Base-by-base conservation (phyloP, 176 grass and related monocot species). In the Zizania latifolia region DNA sequence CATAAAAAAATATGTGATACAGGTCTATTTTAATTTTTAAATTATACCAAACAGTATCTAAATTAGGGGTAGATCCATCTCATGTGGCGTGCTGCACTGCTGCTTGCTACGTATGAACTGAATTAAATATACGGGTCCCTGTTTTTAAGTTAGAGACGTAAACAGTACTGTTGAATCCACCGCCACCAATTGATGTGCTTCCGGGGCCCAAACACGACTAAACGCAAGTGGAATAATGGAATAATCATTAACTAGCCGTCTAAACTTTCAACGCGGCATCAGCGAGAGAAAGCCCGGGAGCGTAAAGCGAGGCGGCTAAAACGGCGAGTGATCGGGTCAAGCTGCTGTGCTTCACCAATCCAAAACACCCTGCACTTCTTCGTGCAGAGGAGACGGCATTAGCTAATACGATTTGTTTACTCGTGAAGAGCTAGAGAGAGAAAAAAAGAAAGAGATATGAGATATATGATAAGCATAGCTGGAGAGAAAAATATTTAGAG, bases 161-260 rank as follows among this genome's bases (percentile, higher is more conserved):
- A 65, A 65, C 54, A 58, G 68, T 38, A n/a, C n/a, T 7, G 37
- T 38, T 71, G 83, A 79, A 29, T 70, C 55, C 63, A 76, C 53
- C 55, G 13, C 54, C 71, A 7, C 11, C 57, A n/a, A n/a, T n/a
- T n/a, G n/a, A n/a, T 81, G 33, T 26, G 71, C n/a, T 70, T 74
- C 2, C 19, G 10, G 62, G 70, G 55, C 7, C 70, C 70, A n/a
- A n/a, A n/a, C 83, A 79, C 82, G 14, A 5, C 40, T 22, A 53
- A 53, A 22, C 22, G n/a, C 77, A 61, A 62, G 63, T 62, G 62
- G 71, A 70, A 29, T 3, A 15, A 38, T 31, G n/a, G n/a, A n/a
- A n/a, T n/a, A n/a, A 53, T 22, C 48, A 53, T 53, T 53, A 53
- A 17, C 46, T 26, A 51, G 14, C 28, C 3, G 34, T 73, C 45